Conservation (phyloP, 495 filamentous ascomycete species). For the Xylaria scruposa region DNA sequence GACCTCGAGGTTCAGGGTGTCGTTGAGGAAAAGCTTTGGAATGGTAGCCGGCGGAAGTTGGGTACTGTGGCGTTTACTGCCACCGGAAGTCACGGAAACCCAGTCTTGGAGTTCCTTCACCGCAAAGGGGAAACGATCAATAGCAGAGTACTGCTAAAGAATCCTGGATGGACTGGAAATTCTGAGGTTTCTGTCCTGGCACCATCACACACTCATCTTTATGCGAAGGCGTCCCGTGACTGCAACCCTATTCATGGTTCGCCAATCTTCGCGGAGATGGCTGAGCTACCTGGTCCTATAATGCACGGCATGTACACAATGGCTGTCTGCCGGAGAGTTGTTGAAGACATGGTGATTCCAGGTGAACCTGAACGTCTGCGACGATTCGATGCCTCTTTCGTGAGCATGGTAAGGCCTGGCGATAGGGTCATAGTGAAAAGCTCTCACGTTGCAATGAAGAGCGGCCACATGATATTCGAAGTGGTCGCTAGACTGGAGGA, state of each 20-base stretch:
- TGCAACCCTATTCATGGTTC: slow-evolving; percentile 94
- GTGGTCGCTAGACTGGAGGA: slow-evolving; percentile 81
- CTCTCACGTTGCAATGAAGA: slow-evolving; percentile 84
- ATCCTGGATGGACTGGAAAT: slow-evolving; percentile 81
- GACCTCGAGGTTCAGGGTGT: slow-evolving; percentile 80
- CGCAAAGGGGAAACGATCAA: slow-evolving; percentile 83
- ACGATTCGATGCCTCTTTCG: slow-evolving; percentile 80
- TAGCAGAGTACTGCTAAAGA: slow-evolving; percentile 84
- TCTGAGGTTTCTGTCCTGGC: slow-evolving; percentile 76
- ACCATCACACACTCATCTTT: slow-evolving; percentile 83
- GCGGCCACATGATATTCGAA: slow-evolving; percentile 87
- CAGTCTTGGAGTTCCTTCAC: slow-evolving; percentile 82
- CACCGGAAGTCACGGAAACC: slow-evolving; percentile 79
- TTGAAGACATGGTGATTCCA: slow-evolving; percentile 88
- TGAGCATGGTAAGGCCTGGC: slow-evolving; percentile 86
- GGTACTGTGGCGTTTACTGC: slow-evolving; percentile 83
- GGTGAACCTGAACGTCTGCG: slow-evolving; percentile 86
- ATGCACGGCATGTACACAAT: slow-evolving; percentile 91
- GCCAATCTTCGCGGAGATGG: slow-evolving; percentile 84
- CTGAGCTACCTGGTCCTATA: slow-evolving; percentile 80
- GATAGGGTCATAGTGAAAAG: slow-evolving; percentile 80
- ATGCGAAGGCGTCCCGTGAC: slow-evolving; percentile 84
- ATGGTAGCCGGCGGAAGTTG: slow-evolving; percentile 82
- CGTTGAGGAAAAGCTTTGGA: slow-evolving; percentile 81
- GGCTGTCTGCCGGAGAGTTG: slow-evolving; percentile 79